phyloP scores from a whole-genome alignment of 352 stramenopile species.

The Globisporangium paroecandrum region DNA sequence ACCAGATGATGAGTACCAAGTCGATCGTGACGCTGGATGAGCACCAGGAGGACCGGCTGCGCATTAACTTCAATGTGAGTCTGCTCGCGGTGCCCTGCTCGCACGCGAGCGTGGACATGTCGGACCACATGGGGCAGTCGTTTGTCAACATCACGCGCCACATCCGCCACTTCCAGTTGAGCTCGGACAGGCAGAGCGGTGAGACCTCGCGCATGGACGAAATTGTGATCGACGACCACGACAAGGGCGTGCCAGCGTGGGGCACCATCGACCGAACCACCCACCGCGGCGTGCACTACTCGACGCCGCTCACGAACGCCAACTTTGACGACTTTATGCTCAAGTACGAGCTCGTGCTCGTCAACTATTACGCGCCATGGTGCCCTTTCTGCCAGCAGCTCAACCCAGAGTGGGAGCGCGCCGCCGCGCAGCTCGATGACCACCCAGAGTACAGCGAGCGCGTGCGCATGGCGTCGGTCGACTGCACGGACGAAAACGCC shows the following conservation, averaged over 20 bases:
- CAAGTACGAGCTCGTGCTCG: conserved; percentile 83
- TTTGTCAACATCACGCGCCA: conserved; percentile 80
- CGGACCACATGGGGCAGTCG: conserved; percentile 74
- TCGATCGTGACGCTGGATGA: conserved; percentile 67
- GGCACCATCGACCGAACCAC: conserved; percentile 49
- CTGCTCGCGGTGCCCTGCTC: conserved; percentile 67
- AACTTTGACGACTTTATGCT: conserved; percentile 78
- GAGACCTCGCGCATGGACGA: conserved; percentile 54
- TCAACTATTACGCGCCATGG: conserved; percentile 86
- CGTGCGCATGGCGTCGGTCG: conserved; percentile 74
- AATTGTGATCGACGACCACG: conserved; percentile 63
- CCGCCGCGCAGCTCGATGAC: conserved; percentile 61
- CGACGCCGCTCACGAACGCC: conserved; percentile 52
- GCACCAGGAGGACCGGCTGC: conserved; percentile 77
- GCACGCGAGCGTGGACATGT: conserved; percentile 71
- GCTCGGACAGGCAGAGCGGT: conserved; percentile 24
- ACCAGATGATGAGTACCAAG: conserved; percentile 36
- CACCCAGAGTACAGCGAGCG: conserved; percentile 79
- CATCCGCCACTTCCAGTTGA: conserved; percentile 71
- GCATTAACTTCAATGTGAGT: conserved; percentile 86
- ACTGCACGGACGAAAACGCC: conserved; percentile 69
- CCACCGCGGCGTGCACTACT: conserved; percentile 65
- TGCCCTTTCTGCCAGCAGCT: conserved; percentile 74
- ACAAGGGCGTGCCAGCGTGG: conserved; percentile 61
- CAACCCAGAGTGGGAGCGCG: conserved; percentile 74